A percentile compares a stretch with the other conserved stretches of the same genome.
Conservation (phyloP, 768 basidiomycete species). For the Rhodotorula diobovata region DNA sequence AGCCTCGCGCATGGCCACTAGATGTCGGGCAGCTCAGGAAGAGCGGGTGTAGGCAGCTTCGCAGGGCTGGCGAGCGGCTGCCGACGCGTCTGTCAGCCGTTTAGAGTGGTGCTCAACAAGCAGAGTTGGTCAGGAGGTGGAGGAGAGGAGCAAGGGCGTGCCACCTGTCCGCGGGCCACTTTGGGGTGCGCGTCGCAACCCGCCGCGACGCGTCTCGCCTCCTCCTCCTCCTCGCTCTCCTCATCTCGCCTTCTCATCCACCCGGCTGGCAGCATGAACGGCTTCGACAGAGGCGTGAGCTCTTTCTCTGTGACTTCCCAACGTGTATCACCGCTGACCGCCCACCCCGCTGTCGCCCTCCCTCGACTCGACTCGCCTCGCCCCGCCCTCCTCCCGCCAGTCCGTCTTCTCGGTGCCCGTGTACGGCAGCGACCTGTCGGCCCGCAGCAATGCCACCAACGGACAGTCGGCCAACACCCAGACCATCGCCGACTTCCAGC, state of each 20-base stretch:
- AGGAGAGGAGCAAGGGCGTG: neutral
- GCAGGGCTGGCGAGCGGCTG: no score
- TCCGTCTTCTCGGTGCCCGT: conserved; percentile 32
- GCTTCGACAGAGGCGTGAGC: conserved; percentile 32
- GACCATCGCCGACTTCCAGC: conserved; percentile 33
- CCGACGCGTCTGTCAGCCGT: no score
- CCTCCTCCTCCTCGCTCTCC: neutral
- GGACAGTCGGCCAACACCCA: conserved; percentile 16
- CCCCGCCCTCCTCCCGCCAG: neutral
- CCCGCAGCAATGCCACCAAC: conserved; percentile 9
- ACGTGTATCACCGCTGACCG: neutral
- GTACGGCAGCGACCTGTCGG: conserved; percentile 20
- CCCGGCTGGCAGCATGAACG: conserved; percentile 16
- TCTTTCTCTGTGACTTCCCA: fast-evolving
- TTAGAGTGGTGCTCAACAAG: no score
- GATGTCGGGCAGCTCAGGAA: no score
- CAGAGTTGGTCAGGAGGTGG: no score
- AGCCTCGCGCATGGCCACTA: no score
- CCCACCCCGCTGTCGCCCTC: neutral
- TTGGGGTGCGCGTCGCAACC: no score
- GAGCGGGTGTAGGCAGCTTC: no score
- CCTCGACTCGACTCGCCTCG: neutral
- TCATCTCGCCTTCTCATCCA: neutral
- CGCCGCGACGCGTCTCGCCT: conserved; percentile 7
- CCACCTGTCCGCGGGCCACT: neutral